Evolutionary conservation across 1,284 basidiomycete species (phyloP).

Genomic region (Apiotrichum gamsii): DNA sequence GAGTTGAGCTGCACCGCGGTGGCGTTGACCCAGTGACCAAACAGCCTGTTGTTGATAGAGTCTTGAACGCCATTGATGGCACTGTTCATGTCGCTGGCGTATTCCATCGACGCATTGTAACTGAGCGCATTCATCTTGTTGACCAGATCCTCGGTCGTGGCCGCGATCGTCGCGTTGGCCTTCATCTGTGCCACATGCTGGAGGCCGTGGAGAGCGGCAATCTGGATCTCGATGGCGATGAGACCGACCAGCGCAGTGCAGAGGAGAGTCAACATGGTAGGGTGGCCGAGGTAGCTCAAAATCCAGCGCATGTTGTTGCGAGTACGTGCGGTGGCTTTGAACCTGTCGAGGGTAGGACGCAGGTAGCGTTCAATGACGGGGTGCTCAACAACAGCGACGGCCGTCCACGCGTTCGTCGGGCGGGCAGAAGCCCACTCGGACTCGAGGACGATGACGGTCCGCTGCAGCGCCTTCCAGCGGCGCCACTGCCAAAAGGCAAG

Average conservation of each 20-base stretch:
- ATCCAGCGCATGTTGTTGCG: constrained; percentile 44
- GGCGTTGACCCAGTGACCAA: constrained; percentile 82
- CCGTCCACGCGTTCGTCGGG: constrained; percentile 32
- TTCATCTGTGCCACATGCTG: constrained; percentile 58
- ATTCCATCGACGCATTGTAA: constrained; percentile 67
- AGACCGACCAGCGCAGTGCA: constrained; percentile 84
- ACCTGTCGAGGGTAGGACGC: constrained; percentile 18
- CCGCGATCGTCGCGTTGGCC: constrained; percentile 56
- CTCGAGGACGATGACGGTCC: constrained; percentile 36
- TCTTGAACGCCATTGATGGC: constrained; percentile 64
- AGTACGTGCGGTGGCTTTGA: constrained; percentile 20
- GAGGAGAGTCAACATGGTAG: constrained; percentile 80
- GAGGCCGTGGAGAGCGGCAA: constrained; percentile 66
- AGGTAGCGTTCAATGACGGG: constrained; percentile 41
- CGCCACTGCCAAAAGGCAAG: constrained; percentile 46
- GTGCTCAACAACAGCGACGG: constrained; percentile 43
- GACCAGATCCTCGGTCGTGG: constrained; percentile 67
- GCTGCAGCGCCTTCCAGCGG: constrained; percentile 35
- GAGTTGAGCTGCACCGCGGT: constrained; percentile 79
- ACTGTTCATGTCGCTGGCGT: constrained; percentile 67
- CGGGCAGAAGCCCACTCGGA: constrained; percentile 22
- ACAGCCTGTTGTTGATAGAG: constrained; percentile 75
- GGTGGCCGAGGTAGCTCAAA: constrained; percentile 79
- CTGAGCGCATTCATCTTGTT: constrained; percentile 71
- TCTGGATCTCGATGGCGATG: constrained; percentile 79